A percentile compares a stretch with the other conserved stretches of the same genome.
These are phyloP conservation scores for Thecaphora thlaspeos DNA, from an alignment of 1,284 basidiomycete species.

Conservation along the genomic window DNA sequence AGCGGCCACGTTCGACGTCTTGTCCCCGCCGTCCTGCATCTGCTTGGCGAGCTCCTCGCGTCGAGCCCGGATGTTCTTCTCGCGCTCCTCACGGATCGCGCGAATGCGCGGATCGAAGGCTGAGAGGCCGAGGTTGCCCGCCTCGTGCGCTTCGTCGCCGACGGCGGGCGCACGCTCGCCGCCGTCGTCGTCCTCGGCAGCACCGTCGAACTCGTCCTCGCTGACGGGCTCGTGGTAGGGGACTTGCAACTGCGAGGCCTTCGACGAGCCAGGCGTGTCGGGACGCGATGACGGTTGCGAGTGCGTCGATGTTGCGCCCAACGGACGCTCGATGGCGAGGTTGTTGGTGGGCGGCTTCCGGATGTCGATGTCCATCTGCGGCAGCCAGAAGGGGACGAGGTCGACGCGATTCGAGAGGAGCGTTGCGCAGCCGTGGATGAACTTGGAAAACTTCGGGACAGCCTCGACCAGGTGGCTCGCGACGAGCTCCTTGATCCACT, in stretches of 20 bases:
- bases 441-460: conserved; percentile 71
- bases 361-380: conserved; percentile 72
- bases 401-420: conserved; percentile 89
- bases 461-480: conserved; percentile 75
- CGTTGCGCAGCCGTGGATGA: conserved; percentile 95
- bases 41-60: conserved; percentile 51
- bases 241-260: conserved; percentile 4
- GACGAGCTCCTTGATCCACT: conserved; percentile 94
- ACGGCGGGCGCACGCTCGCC: conserved; percentile 8
- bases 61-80: conserved; percentile 49
- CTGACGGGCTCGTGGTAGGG: conserved; percentile 54
- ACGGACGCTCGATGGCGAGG: conserved; percentile 51
- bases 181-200: conserved; percentile 37
- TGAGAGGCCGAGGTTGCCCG: conserved; percentile 49
- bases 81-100: conserved; percentile 51
- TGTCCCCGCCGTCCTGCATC: conserved; percentile 37
- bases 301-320: conserved; percentile 10
- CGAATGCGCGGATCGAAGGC: conserved; percentile 51
- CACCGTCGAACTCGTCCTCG: conserved; percentile 53
- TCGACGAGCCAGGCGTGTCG: conserved; percentile 37
- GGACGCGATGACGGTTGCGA: conserved; percentile 38
- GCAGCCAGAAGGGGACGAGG: conserved; percentile 98
- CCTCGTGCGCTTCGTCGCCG: conserved; percentile 49
- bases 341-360: conserved; percentile 43
- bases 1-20: conserved; percentile 22